Evolutionary conservation across 441 rosid species (phyloP).

Genomic region (Hura crepitans): DNA sequence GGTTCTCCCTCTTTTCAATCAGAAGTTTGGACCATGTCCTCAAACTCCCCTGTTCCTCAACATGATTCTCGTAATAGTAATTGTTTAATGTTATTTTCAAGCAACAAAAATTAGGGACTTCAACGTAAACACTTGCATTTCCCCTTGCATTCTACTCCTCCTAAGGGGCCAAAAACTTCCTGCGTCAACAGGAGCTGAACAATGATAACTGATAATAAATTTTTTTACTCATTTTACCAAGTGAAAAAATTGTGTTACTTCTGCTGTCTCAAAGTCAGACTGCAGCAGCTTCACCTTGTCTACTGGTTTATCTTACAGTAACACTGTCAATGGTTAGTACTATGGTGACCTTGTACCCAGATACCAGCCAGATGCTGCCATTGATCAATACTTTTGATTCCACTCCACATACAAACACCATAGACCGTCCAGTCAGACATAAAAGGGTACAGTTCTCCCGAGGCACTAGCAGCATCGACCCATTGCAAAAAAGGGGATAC

Average conservation of each 20-base stretch:
- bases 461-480: slow-evolving; percentile 6
- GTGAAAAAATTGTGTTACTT: slow-evolving; percentile 19
- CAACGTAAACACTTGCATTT: neutral
- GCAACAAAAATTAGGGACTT: neutral
- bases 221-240: slow-evolving; percentile 3
- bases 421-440: neutral
- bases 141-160: neutral
- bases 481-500: neutral
- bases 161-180: neutral
- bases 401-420: neutral
- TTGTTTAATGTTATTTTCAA: neutral
- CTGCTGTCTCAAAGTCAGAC: neutral
- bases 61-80: neutral
- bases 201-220: neutral
- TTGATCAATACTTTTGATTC: neutral
- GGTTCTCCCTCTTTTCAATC: neutral
- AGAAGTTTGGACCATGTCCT: neutral
- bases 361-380: slow-evolving; percentile 19
- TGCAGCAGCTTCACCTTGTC: slow-evolving; percentile 12
- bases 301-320: slow-evolving; percentile 12
- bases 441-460: neutral
- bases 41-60: neutral
- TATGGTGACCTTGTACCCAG: neutral
- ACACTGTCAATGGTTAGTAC: slow-evolving; percentile 18
- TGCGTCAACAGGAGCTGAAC: neutral